These are phyloP conservation scores for Cordyceps farinosa DNA, from an alignment of 2,329 filamentous ascomycete genomes.

Conservation along the genomic window DNA sequence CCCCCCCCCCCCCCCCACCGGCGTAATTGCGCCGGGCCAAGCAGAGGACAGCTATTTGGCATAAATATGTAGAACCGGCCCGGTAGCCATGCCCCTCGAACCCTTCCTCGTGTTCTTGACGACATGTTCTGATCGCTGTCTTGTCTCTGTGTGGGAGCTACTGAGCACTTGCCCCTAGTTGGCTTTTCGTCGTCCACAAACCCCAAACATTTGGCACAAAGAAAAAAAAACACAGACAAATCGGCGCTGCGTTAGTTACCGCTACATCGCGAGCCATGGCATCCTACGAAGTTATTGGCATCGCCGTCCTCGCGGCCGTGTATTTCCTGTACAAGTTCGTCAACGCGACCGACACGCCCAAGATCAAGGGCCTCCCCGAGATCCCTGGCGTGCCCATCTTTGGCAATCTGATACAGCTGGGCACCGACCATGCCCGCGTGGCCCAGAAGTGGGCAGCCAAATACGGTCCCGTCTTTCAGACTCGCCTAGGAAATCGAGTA, in stretches of 20 bases:
- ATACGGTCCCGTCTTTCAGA: constrained; percentile 63
- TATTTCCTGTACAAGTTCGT: constrained; percentile 31
- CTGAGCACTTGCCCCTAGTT: background rate
- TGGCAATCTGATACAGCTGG: constrained; percentile 60
- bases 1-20: too few relatives aligned
- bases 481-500: constrained; percentile 65
- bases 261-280: background rate
- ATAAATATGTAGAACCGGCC: constrained; percentile 13
- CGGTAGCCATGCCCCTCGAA: background rate
- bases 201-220: background rate
- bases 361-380: constrained; percentile 59
- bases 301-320: constrained; percentile 17
- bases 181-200: too few relatives aligned
- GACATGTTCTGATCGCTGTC: background rate
- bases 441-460: constrained; percentile 55
- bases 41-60: constrained; percentile 6
- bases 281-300: constrained; percentile 14
- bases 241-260: background rate
- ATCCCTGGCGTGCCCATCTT: constrained; percentile 60
- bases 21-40: constrained; percentile 4
- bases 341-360: constrained; percentile 52
- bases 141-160: too few relatives aligned
- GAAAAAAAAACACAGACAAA: background rate
- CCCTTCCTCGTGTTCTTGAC: background rate
- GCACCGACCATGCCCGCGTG: constrained; percentile 52